Evolutionary conservation across 495 filamentous ascomycete genomes (phyloP).

Genomic region (Aspergillus homomorphus): DNA sequence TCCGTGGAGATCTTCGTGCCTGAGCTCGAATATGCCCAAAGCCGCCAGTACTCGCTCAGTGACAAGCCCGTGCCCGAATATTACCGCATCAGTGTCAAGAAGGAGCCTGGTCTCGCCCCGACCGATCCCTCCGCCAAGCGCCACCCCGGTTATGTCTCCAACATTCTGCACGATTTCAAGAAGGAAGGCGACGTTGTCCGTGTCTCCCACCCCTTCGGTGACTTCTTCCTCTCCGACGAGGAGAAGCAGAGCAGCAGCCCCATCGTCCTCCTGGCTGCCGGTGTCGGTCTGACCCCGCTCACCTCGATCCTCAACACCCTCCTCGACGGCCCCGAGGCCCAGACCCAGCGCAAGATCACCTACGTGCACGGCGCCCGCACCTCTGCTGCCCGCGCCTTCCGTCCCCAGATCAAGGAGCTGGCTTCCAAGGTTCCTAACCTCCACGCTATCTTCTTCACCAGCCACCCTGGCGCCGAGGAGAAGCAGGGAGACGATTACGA

Average conservation of each 20-base stretch:
- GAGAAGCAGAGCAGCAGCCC: conserved; percentile 28
- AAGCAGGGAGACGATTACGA: conserved; percentile 55
- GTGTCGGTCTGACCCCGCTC: conserved; percentile 67
- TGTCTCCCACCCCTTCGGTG: conserved; percentile 66
- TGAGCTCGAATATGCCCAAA: conserved; percentile 56
- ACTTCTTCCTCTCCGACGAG: conserved; percentile 58
- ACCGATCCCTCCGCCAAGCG: conserved; percentile 37
- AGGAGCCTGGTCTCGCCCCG: conserved; percentile 51
- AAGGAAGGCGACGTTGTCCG: conserved; percentile 57
- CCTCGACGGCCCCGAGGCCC: conserved; percentile 25
- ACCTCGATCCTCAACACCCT: conserved; percentile 64
- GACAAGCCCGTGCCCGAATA: conserved; percentile 55
- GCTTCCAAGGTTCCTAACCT: conserved; percentile 40
- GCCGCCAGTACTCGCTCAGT: conserved; percentile 71
- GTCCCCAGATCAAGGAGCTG: conserved; percentile 46
- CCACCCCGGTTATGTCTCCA: conserved; percentile 65
- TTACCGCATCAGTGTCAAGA: conserved; percentile 72
- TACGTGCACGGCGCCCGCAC: conserved; percentile 62
- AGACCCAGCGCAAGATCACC: conserved; percentile 45
- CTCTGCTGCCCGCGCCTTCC: conserved; percentile 38
- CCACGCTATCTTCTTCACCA: conserved; percentile 38
- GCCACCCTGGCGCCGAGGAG: conserved; percentile 38
- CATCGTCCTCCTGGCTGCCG: conserved; percentile 67
- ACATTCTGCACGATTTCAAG: conserved; percentile 61
- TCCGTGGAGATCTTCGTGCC: conserved; percentile 58